Base-by-base conservation (phyloP, 768 basidiomycete species). In the Lentinula detonsa region DNA sequence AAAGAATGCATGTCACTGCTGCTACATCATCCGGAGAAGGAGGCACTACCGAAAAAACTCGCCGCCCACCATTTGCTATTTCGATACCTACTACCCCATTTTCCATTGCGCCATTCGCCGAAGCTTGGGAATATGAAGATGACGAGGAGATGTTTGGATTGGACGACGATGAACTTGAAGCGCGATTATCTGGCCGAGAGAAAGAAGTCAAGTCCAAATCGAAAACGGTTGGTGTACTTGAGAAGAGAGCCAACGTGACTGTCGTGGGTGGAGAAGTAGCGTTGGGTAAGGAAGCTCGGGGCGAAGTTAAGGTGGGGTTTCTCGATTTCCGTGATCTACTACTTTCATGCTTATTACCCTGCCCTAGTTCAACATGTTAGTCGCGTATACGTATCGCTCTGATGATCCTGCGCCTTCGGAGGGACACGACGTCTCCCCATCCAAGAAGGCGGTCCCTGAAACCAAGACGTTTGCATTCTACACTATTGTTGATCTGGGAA, bases 111-210 rank as follows among this genome's bases (percentile, higher is more conserved):
- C 91, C 96, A 2, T 95, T 90, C 69, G 93, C 93, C 16, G 97
- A 98, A 70, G 93, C 93, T 37, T 98, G 96, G 96, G 95, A 98
- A 72, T 97, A 95, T 63, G 96, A 97, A 35, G 96, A 97, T 58
- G 95, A 95, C 61, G 94, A 96, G 61, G 94, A 93, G 48, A 91
- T 92, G 90, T 88, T 88, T 66, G 85, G 82, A 40, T 76, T 78
- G 23, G 79, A 81, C 9, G 78, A 78, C 49, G 75, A 73, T 59
- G 65, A 72, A 10, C 66, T 66, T 34, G 65, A 75, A 67, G 37
- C 71, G 35, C 63, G 70, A 40, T 63, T 77, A 67, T 65, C 78
- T 63, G 70, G 75, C 43, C 70, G 73, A 63, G 77, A 81, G 66
- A 74, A 76, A 68, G 83, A 81, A 66, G 81, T 75, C 31, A 72